These are phyloP conservation scores for Neospora caninum DNA, from an alignment of 169 alveolate species.

Conservation along the genomic window DNA sequence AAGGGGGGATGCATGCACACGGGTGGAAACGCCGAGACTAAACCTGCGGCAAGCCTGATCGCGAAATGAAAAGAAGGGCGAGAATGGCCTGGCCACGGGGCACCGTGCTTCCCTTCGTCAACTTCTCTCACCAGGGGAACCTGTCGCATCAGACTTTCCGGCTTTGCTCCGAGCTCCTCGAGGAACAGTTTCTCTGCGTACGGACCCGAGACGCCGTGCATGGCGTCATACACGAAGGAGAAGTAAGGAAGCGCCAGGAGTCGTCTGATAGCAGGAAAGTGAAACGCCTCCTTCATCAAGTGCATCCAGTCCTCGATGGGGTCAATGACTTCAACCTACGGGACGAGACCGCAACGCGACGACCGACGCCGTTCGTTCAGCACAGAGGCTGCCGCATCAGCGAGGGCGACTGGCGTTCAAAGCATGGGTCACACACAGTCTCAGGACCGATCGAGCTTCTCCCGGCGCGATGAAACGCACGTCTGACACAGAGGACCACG, in stretches of 20 bases:
- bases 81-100: background rate
- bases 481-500: too few species aligned
- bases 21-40: too few species aligned
- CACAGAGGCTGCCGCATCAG: too few species aligned
- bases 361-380: too few species aligned
- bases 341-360: slow-evolving; percentile 11
- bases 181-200: slow-evolving; percentile 87
- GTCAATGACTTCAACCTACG: slow-evolving; percentile 84
- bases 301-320: slow-evolving; percentile 86
- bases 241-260: slow-evolving; percentile 85
- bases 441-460: too few species aligned
- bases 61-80: too few species aligned
- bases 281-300: slow-evolving; percentile 87
- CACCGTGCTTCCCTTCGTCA: background rate
- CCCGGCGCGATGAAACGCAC: too few species aligned
- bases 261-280: slow-evolving; percentile 83
- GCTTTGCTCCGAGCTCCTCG: slow-evolving; percentile 80
- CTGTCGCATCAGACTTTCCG: slow-evolving; percentile 10
- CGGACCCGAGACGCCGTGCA: slow-evolving; percentile 94
- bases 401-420: too few species aligned
- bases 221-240: slow-evolving; percentile 88
- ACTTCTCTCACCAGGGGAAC: slow-evolving; percentile 3
- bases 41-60: too few species aligned
- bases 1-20: too few species aligned
- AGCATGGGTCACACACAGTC: too few species aligned